phyloP scores from a whole-genome alignment of 352 stramenopile species.

The Hyaloperonospora brassicae region DNA sequence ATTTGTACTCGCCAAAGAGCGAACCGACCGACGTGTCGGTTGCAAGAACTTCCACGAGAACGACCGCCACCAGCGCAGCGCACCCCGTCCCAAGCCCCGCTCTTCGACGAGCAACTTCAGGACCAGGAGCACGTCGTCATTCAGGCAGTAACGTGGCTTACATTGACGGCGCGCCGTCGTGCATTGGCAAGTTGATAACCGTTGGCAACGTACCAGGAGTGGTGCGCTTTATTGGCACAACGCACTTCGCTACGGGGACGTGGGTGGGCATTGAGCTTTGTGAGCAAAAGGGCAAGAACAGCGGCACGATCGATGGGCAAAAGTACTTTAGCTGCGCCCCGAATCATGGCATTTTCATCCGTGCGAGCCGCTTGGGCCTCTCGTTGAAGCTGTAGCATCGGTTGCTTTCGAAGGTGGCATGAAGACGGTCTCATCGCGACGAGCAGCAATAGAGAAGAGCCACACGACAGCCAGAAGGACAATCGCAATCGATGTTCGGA shows the following conservation, averaged over 20 bases:
- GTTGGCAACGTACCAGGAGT: slow-evolving; percentile 47
- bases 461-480: slow-evolving; percentile 4
- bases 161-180: slow-evolving; percentile 33
- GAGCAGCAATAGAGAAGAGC: slow-evolving; percentile 13
- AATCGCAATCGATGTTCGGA: neutral
- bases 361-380: slow-evolving; percentile 47
- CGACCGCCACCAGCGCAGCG: neutral
- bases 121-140: slow-evolving; percentile 21
- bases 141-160: slow-evolving; percentile 40
- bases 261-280: slow-evolving; percentile 72
- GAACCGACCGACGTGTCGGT: slow-evolving; percentile 8
- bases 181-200: slow-evolving; percentile 50
- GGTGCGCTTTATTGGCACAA: slow-evolving; percentile 61
- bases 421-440: slow-evolving; percentile 20
- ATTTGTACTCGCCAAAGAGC: slow-evolving; percentile 30
- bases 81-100: slow-evolving; percentile 5
- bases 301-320: slow-evolving; percentile 45
- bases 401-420: slow-evolving; percentile 9
- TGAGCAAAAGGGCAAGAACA: slow-evolving; percentile 56
- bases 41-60: slow-evolving; percentile 10
- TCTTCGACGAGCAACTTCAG: slow-evolving; percentile 3
- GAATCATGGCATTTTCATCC: slow-evolving; percentile 65
- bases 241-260: slow-evolving; percentile 47
- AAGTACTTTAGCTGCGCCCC: slow-evolving; percentile 56
- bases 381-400: slow-evolving; percentile 9